A percentile compares a stretch with the other conserved stretches of the same genome.
These are phyloP conservation scores for Globisporangium spiculum DNA, from an alignment of 352 stramenopile species.

Conservation along the genomic window DNA sequence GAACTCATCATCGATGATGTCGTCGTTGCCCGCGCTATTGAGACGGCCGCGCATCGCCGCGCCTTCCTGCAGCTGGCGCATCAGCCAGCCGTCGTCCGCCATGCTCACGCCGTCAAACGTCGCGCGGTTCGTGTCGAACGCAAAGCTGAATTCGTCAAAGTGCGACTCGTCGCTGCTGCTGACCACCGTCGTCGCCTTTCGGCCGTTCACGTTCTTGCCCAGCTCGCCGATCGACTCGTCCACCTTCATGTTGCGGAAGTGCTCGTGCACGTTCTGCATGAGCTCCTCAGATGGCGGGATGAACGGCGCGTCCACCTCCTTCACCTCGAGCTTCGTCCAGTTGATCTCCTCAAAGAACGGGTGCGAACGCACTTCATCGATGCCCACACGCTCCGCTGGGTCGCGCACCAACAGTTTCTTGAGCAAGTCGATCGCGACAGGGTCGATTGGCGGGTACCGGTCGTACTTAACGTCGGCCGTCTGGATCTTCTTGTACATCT, in stretches of 20 bases:
- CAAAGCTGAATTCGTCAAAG: slow-evolving; percentile 89
- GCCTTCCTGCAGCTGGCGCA: slow-evolving; percentile 75
- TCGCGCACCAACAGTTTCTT: slow-evolving; percentile 78
- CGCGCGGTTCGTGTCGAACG: slow-evolving; percentile 71
- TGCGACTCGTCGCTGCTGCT: slow-evolving; percentile 59
- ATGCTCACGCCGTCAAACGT: slow-evolving; percentile 80
- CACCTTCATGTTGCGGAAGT: slow-evolving; percentile 89
- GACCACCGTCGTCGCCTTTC: slow-evolving; percentile 38
- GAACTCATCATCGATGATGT: slow-evolving; percentile 24
- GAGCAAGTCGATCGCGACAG: slow-evolving; percentile 65
- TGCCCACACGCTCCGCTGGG: slow-evolving; percentile 56
- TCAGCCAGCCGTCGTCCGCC: slow-evolving; percentile 81
- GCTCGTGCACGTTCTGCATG: slow-evolving; percentile 87
- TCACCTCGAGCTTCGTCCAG: slow-evolving; percentile 70
- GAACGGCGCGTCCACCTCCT: slow-evolving; percentile 80
- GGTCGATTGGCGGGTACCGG: slow-evolving; percentile 58
- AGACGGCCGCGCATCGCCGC: slow-evolving; percentile 70
- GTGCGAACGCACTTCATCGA: slow-evolving; percentile 59
- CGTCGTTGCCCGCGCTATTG: slow-evolving; percentile 63
- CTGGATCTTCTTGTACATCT: slow-evolving; percentile 90
- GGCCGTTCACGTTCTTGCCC: slow-evolving; percentile 53
- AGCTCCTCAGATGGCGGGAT: slow-evolving; percentile 75
- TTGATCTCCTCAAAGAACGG: slow-evolving; percentile 71
- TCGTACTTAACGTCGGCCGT: slow-evolving; percentile 84
- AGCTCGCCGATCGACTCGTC: slow-evolving; percentile 75